These are phyloP conservation scores for Saturnispora besseyi DNA, from an alignment of 805 yeast genomes.

Conservation along the genomic window DNA sequence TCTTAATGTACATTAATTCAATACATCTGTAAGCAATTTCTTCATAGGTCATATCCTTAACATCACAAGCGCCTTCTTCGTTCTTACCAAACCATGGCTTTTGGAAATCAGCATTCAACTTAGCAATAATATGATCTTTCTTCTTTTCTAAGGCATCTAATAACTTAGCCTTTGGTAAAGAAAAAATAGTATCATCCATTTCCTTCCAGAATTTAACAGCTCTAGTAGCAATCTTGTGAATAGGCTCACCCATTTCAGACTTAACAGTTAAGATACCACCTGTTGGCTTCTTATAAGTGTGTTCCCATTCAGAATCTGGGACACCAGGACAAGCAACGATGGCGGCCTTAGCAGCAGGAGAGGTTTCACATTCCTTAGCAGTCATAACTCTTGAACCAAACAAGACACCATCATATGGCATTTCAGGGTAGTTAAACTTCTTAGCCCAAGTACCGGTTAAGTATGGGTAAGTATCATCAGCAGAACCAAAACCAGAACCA, in stretches of 20 bases:
- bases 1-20: constrained; percentile 77
- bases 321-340: constrained; percentile 90
- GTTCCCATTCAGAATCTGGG: constrained; percentile 82
- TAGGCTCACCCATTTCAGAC: constrained; percentile 99
- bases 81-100: constrained; percentile 95
- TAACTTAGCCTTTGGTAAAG: constrained; percentile 81
- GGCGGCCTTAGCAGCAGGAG: constrained; percentile 87
- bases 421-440: constrained; percentile 81
- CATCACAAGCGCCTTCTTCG: constrained; percentile 70
- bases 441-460: constrained; percentile 96
- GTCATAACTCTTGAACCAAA: constrained; percentile 97
- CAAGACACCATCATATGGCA: constrained; percentile 98
- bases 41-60: constrained; percentile 91
- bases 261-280: constrained; percentile 96
- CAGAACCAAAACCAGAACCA: constrained; percentile 98
- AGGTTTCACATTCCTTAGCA: constrained; percentile 92
- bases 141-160: constrained; percentile 72
- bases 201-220: constrained; percentile 98
- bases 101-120: constrained; percentile 89
- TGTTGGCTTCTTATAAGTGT: constrained; percentile 86
- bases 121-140: constrained; percentile 76
- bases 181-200: constrained; percentile 87
- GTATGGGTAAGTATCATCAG: constrained; percentile 95
- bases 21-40: constrained; percentile 83
- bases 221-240: constrained; percentile 96